Base-by-base conservation (phyloP, 169 alveolate genomes). In the Plasmodium vivax region DNA sequence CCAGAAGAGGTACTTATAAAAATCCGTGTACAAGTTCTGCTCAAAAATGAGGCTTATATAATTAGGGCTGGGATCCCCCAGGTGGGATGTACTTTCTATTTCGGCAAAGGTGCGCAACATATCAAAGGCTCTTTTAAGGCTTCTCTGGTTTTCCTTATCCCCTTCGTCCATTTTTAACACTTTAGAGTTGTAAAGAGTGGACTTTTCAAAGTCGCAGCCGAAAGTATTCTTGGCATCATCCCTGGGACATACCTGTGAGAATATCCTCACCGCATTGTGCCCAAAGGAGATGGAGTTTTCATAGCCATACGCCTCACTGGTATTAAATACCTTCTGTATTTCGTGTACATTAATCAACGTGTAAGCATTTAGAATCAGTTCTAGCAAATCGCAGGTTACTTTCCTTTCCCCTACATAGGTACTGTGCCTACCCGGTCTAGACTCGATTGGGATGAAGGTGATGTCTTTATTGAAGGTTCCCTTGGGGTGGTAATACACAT, bases 171-270 rank as follows among this genome's bases (percentile, higher is more conserved):
- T 19, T 79, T 87, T 79, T 16, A 54, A n/a, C 6, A 80, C 30
- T 41, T 68, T 43, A 41, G 23, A 16, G 30, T 90, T 82, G 81
- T 82, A 80, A 41, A 90, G 51, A 6, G 77, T 45, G 5, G 94
- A 90, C n/a, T 90, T 19, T 62, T 90, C 94, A 90, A 90, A 90
- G 4, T 82, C 75, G 36, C 94, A 90, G 14, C 6, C 62, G 19
- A 90, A 36, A 12, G 51, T 27, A 81, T 82, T 81, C 8, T 68
- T 34, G 34, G 72, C 38, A 23, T 36, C 54, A 62, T 51, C 45
- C 51, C 77, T 90, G 38, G 94, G 94, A 23, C 94, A 90, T n/a
- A 90, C 94, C 51, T 79, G 79, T 41, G 94, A 90, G 83, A 90
- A 90, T 81, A 90, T 51, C 74, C 94, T 79, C 36, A 90, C 54